phyloP scores from a whole-genome alignment of 2,329 filamentous ascomycete species.

The Monilinia aucupariae region DNA sequence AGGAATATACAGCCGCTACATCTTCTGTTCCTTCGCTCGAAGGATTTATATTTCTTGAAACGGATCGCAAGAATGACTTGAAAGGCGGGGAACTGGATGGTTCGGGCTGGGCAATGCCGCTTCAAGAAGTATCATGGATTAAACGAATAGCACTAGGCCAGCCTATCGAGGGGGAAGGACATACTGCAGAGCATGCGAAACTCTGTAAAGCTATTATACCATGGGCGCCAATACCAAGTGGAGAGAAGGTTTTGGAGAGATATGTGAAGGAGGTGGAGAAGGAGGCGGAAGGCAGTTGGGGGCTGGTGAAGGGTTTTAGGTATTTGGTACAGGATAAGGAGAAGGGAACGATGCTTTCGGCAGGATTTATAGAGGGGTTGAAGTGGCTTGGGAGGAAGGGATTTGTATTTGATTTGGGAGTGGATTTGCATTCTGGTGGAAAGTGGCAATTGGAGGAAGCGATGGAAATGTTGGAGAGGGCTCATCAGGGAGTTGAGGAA shows the following conservation, averaged over 20 bases:
- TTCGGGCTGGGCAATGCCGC: conserved; percentile 59
- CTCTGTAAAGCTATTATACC: conserved; percentile 67
- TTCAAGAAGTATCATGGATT: conserved; percentile 68
- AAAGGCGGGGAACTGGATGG: conserved; percentile 42
- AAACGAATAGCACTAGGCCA: conserved; percentile 58
- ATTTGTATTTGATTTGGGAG: conserved; percentile 74
- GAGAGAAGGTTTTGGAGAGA: conserved; percentile 50
- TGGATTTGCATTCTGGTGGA: conserved; percentile 75
- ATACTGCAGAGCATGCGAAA: conserved; percentile 45
- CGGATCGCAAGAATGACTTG: conserved; percentile 64
- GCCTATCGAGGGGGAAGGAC: conserved; percentile 53
- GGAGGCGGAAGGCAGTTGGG: conserved; percentile 57
- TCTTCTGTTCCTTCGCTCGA: conserved; percentile 42
- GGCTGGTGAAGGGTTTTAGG: conserved; percentile 69
- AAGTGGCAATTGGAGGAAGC: conserved; percentile 67
- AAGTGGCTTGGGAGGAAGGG: conserved; percentile 58
- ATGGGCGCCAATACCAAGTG: conserved; percentile 77
- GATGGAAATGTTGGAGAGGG: conserved; percentile 61
- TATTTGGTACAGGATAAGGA: conserved; percentile 79
- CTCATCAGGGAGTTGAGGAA: conserved; percentile 56
- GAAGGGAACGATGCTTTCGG: conserved; percentile 56
- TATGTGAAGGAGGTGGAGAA: conserved; percentile 61
- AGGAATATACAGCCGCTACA: conserved; percentile 32
- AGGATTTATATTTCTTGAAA: conserved; percentile 79
- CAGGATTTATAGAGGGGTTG: conserved; percentile 59